Evolutionary conservation across 2,329 filamentous ascomycete species (phyloP).

Genomic region (Fusarium mangiferae): DNA sequence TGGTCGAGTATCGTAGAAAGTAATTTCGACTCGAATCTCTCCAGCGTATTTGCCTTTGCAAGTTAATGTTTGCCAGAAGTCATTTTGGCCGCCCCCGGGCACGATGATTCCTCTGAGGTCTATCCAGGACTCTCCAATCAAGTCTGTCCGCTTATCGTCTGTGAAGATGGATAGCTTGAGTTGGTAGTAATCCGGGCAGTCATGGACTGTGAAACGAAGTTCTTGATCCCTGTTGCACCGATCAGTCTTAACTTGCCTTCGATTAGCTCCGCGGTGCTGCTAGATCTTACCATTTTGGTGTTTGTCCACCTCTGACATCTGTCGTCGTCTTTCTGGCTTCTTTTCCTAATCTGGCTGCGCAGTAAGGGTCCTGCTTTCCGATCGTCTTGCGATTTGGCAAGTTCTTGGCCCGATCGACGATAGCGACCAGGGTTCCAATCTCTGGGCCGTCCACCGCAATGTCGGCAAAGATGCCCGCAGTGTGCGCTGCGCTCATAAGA

Average conservation of each 20-base stretch:
- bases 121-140: conserved; percentile 95
- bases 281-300: conserved; percentile 82
- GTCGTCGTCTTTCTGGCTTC: conserved; percentile 98
- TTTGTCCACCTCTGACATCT: conserved; percentile 93
- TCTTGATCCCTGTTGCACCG: conserved; percentile 86
- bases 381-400: conserved; percentile 96
- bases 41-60: conserved; percentile 96
- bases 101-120: conserved; percentile 84
- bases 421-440: conserved; percentile 91
- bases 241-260: conserved; percentile 27
- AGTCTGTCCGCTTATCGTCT: conserved; percentile 96
- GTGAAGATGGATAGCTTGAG: conserved; percentile 97
- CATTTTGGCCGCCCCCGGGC: conserved; percentile 89
- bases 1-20: conserved; percentile 90
- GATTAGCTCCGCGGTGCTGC: neutral
- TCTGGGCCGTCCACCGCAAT: conserved; percentile 92
- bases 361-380: conserved; percentile 98
- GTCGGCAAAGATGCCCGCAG: conserved; percentile 93
- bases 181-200: conserved; percentile 95
- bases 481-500: conserved; percentile 74
- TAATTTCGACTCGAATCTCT: conserved; percentile 93
- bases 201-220: conserved; percentile 93
- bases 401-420: conserved; percentile 96
- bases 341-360: conserved; percentile 91
- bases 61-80: conserved; percentile 88